These are phyloP conservation scores for Knoxdaviesia capensis DNA, from an alignment of 2,329 filamentous ascomycete species.

Conservation along the genomic window DNA sequence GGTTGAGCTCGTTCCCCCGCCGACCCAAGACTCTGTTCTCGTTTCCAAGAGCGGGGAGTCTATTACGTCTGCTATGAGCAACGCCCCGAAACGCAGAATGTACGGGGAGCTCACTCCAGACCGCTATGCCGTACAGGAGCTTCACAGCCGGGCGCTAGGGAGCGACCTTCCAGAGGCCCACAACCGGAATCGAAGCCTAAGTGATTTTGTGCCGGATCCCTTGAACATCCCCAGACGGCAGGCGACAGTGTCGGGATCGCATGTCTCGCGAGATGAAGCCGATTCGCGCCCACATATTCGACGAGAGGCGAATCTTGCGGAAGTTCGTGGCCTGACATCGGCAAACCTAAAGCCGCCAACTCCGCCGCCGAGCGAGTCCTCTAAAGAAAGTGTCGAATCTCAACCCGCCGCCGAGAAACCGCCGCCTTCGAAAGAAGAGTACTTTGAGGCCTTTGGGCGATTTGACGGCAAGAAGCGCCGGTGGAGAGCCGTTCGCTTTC, in stretches of 20 bases:
- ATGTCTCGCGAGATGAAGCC: constrained; percentile 17
- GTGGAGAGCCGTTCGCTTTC: constrained; percentile 60
- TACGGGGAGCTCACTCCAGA: constrained; percentile 23
- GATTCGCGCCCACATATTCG: constrained; percentile 29
- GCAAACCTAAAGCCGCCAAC: constrained; percentile 47
- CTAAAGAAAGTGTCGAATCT: constrained; percentile 20
- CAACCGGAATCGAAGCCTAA: constrained; percentile 61
- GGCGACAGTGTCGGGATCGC: constrained; percentile 49
- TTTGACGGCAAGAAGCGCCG: constrained; percentile 48
- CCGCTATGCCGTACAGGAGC: constrained; percentile 7
- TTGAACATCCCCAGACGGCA: constrained; percentile 50
- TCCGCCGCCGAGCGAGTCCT: constrained; percentile 63
- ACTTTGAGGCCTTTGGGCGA: constrained; percentile 49
- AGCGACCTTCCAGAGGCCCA: constrained; percentile 17
- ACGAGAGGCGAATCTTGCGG: constrained; percentile 64
- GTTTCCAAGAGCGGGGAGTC: constrained; percentile 31
- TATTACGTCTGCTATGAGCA: constrained; percentile 25
- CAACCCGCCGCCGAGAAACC: constrained; percentile 19
- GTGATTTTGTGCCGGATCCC: constrained; percentile 66
- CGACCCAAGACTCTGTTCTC: constrained; percentile 18
- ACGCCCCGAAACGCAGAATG: constrained; percentile 34
- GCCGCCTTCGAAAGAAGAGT: constrained; percentile 28
- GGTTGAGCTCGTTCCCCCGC: constrained; percentile 22
- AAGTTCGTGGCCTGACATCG: constrained; percentile 51
- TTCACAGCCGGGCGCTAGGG: constrained; percentile 1